Conservation (phyloP, 2,329 filamentous ascomycete genomes). For the Fusarium caatingaense region DNA sequence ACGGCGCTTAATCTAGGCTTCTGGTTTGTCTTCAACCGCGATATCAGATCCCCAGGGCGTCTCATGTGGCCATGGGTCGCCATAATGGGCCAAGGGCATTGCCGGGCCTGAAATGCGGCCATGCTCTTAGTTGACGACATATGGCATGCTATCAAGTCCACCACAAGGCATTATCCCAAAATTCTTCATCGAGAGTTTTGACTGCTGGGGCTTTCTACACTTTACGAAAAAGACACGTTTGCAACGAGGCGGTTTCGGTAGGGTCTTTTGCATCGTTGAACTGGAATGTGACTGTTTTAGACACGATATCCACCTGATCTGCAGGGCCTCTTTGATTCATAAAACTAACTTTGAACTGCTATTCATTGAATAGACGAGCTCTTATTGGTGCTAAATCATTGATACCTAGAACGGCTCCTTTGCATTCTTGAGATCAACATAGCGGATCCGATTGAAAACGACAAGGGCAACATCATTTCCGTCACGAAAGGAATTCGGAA, state of each 20-base stretch:
- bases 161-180: slow-evolving; percentile 14
- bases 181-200: not conserved
- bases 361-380: not conserved
- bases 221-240: not conserved
- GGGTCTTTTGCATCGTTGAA: not conserved
- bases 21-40: slow-evolving; percentile 44
- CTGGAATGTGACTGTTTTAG: slow-evolving; percentile 14
- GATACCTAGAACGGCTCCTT: not conserved
- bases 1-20: slow-evolving; percentile 39
- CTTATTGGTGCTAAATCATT: slow-evolving; percentile 3
- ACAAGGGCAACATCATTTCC: not conserved
- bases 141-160: not conserved
- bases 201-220: not conserved
- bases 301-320: not conserved
- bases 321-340: not conserved
- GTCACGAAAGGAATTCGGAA: slow-evolving; percentile 19
- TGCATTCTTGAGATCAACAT: slow-evolving; percentile 5
- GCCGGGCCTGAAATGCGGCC: slow-evolving; percentile 17
- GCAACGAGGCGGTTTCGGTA: slow-evolving; percentile 1
- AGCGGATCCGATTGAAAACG: not conserved
- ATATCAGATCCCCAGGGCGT: slow-evolving; percentile 11
- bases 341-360: not conserved
- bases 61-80: slow-evolving; percentile 18
- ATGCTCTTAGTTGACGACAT: slow-evolving; percentile 4
- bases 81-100: slow-evolving; percentile 14